Conservation (phyloP, 768 basidiomycete species). For the Tulasnella calospora region DNA sequence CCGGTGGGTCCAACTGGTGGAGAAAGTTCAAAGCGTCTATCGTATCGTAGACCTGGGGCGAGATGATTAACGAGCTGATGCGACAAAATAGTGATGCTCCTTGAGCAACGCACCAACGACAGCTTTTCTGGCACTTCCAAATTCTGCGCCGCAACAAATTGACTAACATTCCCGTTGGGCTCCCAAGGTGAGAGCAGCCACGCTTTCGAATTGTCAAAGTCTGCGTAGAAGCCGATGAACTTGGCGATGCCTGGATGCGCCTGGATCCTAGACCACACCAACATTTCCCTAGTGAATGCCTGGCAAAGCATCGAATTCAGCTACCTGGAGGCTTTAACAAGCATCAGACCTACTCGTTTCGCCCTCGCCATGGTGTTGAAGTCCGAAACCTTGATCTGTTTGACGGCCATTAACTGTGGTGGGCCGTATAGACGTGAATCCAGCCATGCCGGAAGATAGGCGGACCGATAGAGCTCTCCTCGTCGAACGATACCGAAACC, state of each 20-base stretch:
- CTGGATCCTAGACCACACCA: not conserved
- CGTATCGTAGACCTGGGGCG: not conserved
- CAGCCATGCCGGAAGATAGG: not conserved
- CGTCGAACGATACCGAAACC: not conserved
- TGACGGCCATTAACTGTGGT: not conserved
- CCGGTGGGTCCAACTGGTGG: not conserved
- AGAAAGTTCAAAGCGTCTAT: not conserved
- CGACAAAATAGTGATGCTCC: not conserved
- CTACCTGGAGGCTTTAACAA: not conserved
- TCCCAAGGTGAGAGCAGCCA: not conserved
- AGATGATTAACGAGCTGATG: not conserved
- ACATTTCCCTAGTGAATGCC: not conserved
- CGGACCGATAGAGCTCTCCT: not conserved
- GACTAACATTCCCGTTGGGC: not conserved
- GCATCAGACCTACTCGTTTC: not conserved
- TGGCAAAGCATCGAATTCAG: not conserved
- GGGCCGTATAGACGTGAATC: not conserved
- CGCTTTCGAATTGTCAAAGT: not conserved
- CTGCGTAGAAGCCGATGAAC: not conserved
- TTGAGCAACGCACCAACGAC: not conserved
- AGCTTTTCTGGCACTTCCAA: not conserved
- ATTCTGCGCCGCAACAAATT: not conserved
- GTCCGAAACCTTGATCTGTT: not conserved
- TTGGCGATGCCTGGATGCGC: not conserved
- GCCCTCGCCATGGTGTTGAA: not conserved